These are phyloP conservation scores for Diplodia mutila DNA, from an alignment of 2,329 filamentous ascomycete species.

Conservation along the genomic window DNA sequence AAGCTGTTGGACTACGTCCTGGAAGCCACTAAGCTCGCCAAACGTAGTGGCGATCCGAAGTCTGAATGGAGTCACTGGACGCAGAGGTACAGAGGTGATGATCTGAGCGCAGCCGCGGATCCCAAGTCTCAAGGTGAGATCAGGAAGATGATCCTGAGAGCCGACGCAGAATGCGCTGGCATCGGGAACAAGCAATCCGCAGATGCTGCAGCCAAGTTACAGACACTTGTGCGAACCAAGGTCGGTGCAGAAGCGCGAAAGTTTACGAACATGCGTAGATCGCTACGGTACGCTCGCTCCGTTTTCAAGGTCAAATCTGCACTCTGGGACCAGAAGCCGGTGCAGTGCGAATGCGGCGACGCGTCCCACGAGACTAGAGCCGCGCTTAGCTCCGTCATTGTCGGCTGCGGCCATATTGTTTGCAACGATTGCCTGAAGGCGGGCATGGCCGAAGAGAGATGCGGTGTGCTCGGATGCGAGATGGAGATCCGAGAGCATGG, in stretches of 20 bases:
- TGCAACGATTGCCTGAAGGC: slow-evolving; percentile 48
- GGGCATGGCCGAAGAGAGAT: slow-evolving; percentile 39
- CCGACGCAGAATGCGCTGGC: background rate
- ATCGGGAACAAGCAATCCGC: background rate
- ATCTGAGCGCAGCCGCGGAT: background rate
- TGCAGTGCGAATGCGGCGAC: background rate
- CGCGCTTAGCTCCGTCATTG: background rate
- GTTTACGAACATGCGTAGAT: slow-evolving; percentile 27
- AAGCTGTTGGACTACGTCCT: background rate
- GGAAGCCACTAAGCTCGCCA: background rate
- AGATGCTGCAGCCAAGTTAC: slow-evolving; percentile 27
- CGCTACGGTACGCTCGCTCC: slow-evolving; percentile 31
- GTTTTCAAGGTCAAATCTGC: slow-evolving; percentile 4
- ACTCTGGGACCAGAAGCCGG: background rate
- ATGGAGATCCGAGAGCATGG: slow-evolving; percentile 34
- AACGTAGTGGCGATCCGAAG: background rate
- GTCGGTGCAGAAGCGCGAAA: background rate
- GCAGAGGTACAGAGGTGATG: background rate
- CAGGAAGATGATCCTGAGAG: background rate
- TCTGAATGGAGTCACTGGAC: slow-evolving; percentile 5
- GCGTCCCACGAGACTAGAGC: background rate
- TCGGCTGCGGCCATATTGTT: slow-evolving; percentile 45
- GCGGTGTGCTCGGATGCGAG: slow-evolving; percentile 48
- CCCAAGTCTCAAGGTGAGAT: background rate
- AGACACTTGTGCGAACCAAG: background rate